phyloP scores from a whole-genome alignment of 2,329 filamentous ascomycete species.

The Hirsutella rhossiliensis region DNA sequence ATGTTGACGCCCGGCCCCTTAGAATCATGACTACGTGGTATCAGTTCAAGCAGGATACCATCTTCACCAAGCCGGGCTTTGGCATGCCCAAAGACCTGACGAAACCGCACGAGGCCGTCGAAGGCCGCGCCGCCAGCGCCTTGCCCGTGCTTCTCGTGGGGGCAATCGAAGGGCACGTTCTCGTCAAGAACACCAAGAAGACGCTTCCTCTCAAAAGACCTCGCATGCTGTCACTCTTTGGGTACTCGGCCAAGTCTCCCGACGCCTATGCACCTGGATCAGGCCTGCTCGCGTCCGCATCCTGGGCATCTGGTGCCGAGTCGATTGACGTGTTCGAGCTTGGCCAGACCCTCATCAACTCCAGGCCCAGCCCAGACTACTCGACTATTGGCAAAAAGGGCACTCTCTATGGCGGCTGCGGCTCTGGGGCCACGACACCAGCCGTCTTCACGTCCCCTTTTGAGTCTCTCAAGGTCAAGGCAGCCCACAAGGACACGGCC shows the following conservation, averaged over 20 bases:
- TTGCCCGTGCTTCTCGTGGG: slow-evolving; percentile 34
- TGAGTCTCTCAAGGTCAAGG: slow-evolving; percentile 39
- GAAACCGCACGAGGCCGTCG: slow-evolving; percentile 37
- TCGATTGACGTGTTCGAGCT: not conserved
- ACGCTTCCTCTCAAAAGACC: slow-evolving; percentile 41
- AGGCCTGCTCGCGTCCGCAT: slow-evolving; percentile 19
- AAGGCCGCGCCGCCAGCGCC: slow-evolving; percentile 37
- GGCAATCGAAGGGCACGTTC: slow-evolving; percentile 50
- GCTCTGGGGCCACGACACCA: slow-evolving; percentile 34
- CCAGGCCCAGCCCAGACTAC: not conserved
- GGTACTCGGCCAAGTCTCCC: slow-evolving; percentile 43
- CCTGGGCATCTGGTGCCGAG: slow-evolving; percentile 25
- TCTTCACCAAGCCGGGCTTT: slow-evolving; percentile 32
- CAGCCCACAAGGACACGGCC: slow-evolving; percentile 41
- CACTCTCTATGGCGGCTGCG: slow-evolving; percentile 27
- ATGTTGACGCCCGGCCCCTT: not conserved
- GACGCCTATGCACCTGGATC: slow-evolving; percentile 27
- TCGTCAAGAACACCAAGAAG: slow-evolving; percentile 48
- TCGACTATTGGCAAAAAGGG: slow-evolving; percentile 30
- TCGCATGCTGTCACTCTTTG: slow-evolving; percentile 43
- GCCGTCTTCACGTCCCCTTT: slow-evolving; percentile 39
- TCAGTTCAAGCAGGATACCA: slow-evolving; percentile 37
- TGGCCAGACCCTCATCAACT: not conserved
- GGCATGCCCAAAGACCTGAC: slow-evolving; percentile 39
- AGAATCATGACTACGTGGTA: slow-evolving; percentile 43